Evolutionary conservation across 1,139 yeast genomes (phyloP), one percentile per base, ranked within the genome.

Genomic region (Eremothecium sinecaudum): DNA sequence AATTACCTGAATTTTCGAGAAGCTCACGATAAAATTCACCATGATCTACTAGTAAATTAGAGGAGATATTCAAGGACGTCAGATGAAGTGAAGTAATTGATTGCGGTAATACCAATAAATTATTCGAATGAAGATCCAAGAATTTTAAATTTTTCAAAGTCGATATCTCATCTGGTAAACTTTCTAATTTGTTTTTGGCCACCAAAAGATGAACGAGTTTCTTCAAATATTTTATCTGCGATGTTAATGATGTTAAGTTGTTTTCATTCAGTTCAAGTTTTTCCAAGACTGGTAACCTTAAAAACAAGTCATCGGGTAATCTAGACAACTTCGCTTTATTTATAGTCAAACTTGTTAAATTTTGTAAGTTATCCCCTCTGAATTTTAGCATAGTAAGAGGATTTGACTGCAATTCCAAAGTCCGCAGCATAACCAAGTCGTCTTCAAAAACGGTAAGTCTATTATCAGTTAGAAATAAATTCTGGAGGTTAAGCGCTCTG

Each of bases 121-220:
- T 87, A 58, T 92, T 92, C 32, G 83, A 72, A 57, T 90, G 97
- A 32, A 86, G 61, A 56, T 92, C 97, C 43, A 92, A 64, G 38
- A 71, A 67, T 46, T 73, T 79, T 42, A 90, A 65, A 20, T 73
- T 69, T 3, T 64, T 60, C 38, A 90, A 65, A 11, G 67, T 54
- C 1, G 84, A 79, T 26, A 90, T 71, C 12, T 74, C 71, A 2
- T 66, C 54, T 0, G 98, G 96, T n/a, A 92, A 53, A 1, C 68
- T 58, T 41, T 80, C 80, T 38, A 90, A 61, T 47, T 82, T 81
- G 52, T 92, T 92, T 34, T 78, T 75, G 38, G 73, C 78, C 4
- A 79, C 67, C 4, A 94, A 81, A 29, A 90, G 62, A 41, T 73
- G 73, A 3, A 74, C 69, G 46, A 90, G 63, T 38, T 67, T 73